Evolutionary conservation across 768 basidiomycete species (phyloP).

Genomic region (Tulasnella sp.): DNA sequence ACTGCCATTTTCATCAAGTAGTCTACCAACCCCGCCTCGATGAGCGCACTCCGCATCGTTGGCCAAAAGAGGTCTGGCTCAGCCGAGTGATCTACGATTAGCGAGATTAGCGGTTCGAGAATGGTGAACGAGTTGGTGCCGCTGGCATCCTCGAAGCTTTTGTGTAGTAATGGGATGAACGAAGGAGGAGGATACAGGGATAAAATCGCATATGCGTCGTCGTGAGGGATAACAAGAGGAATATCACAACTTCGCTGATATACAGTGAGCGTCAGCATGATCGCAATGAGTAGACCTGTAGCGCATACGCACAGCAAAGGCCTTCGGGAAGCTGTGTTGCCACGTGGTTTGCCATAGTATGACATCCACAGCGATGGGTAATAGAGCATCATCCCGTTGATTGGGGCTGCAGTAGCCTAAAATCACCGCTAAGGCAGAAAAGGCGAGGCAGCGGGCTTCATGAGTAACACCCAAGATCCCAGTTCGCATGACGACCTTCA

Average conservation of each 20-base stretch:
- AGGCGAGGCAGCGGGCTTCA: no score
- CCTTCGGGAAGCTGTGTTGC: background rate
- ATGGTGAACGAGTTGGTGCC: background rate
- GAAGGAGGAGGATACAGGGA: background rate
- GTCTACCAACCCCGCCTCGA: background rate
- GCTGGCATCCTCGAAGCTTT: background rate
- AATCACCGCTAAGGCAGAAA: no score
- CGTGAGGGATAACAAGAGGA: background rate
- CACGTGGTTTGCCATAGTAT: background rate
- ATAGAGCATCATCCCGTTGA: no score
- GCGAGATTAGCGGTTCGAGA: background rate
- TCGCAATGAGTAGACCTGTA: background rate
- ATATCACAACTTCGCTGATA: background rate
- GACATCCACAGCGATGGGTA: background rate
- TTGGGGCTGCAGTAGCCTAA: no score
- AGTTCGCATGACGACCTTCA: no score
- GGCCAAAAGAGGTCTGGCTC: background rate
- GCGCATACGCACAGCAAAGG: background rate
- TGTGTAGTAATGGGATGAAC: background rate
- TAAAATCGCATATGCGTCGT: background rate
- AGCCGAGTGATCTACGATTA: slow-evolving; percentile 1
- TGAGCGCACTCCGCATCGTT: background rate
- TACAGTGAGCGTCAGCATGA: background rate
- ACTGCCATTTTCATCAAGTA: background rate
- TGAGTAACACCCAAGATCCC: no score